Percentiles rank a stretch among this genome's conserved stretches.
Evolutionary conservation across 2,329 filamentous ascomycete genomes (phyloP).

Genomic region (Scedosporium boydii): DNA sequence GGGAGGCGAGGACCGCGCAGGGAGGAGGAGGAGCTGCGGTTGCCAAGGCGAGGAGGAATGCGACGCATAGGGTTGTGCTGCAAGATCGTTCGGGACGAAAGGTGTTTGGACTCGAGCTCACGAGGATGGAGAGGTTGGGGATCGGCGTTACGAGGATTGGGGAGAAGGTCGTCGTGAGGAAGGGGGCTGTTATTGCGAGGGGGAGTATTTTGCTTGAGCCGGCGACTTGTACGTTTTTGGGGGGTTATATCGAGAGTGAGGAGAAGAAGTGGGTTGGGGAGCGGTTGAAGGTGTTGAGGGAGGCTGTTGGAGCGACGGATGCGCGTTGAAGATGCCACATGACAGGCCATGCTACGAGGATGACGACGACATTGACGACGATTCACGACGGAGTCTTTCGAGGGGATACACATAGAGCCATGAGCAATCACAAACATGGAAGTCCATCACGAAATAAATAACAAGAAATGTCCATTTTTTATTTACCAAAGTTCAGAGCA

Average conservation of each 20-base stretch:
- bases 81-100: constrained; percentile 68
- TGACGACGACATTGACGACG: no score
- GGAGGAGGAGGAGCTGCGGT: constrained; percentile 9
- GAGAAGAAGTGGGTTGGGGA: constrained; percentile 69
- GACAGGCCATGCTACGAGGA: neutral
- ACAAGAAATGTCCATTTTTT: no score
- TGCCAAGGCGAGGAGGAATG: constrained; percentile 25
- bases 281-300: constrained; percentile 59
- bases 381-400: no score
- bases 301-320: constrained; percentile 33
- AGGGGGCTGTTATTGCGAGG: constrained; percentile 56
- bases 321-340: neutral
- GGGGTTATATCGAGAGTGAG: constrained; percentile 75
- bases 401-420: no score
- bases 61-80: constrained; percentile 71
- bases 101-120: constrained; percentile 65
- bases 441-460: no score
- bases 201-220: constrained; percentile 74
- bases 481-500: no score
- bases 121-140: constrained; percentile 53
- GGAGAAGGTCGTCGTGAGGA: constrained; percentile 66
- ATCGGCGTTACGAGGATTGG: constrained; percentile 63
- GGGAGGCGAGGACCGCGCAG: constrained; percentile 13
- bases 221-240: constrained; percentile 58
- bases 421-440: neutral